Base-by-base conservation (phyloP, 768 basidiomycete genomes). In the Infundibulicybe gibba region DNA sequence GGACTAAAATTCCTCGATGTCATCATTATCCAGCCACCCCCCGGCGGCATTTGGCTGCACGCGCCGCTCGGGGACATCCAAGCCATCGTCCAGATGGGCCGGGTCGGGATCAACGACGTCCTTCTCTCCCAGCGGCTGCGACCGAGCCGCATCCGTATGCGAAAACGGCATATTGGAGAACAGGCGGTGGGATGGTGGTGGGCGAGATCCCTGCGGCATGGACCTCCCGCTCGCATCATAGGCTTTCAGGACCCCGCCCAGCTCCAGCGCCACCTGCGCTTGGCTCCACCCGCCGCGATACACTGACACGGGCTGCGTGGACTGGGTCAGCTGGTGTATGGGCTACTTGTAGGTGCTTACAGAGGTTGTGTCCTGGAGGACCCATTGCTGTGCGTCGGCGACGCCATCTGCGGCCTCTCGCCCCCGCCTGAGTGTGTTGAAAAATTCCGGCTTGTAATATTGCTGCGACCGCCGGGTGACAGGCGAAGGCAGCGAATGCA, bases 401-500 rank as follows among this genome's bases (percentile, higher is more conserved):
- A 89, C 70, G 15, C 73, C 80, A 44, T 76, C 80, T 65, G 74
- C 74, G 3, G 81, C 81, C n/a, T 78, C 76, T 49, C 79, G 75
- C 57, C 81, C 79, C 56, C 68, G 73, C 21, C 68, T 65, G 12
- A 83, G 67, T 35, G 65, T 67, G 21, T 86, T 82, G 61, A 94
- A 99, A 67, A 88, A 92, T 25, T 82, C 79, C 3, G 93, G 90
- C 66, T 98, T 98, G 69, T 75, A 83, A 12, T 90, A 69, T 56
- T 90, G 93, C 62, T 98, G 97, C 9, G 76, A 78, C 1, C 72
- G 79, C 31, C 91, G 75, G 2, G 77, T 72, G 9, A 97, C 92
- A 5, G 97, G 97, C 1, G 82, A 80, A 0, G 97, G 97, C 3
- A 99, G 76, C 3, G 85, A 78, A 57, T 94, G 86, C n/a, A 97